Base-by-base conservation (phyloP, 345 rosid species). In the Corchorus capsularis region DNA sequence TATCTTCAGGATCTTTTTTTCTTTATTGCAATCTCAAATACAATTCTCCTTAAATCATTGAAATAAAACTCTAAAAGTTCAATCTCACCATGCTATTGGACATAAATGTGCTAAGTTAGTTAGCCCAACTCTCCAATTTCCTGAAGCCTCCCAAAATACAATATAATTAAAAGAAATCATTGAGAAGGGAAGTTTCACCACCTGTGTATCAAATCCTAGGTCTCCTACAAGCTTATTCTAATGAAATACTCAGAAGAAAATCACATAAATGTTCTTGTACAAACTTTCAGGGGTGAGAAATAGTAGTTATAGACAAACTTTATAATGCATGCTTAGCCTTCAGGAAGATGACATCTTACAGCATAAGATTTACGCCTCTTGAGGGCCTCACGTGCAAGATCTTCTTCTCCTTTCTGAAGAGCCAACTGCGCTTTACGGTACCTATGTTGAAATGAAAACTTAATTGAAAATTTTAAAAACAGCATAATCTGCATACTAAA, bases 341-440 rank as follows among this genome's bases (percentile, higher is more conserved):
- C 32, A 34, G 9, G 6, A 60, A 17, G 55, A 60, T 27, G n/a
- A 16, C 46, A 50, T 52, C 94, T 87, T 84, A 92, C 97, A 37
- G 91, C 85, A 87, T 74, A 86, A 59, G 94, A 85, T 81, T 92
- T 92, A 22, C 97, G 92, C 77, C 97, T 86, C 84, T 92, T 92
- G 39, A 92, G 91, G 54, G 94, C 94, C 83, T 90, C 97, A 57
- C 97, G 93, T 73, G 97, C 97, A 69, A 92, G 94, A 86, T 88
- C 94, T 83, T 92, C 97, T 53, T 92, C 91, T 63, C 97, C 97
- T 81, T 85, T 92, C 56, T 86, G 84, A 72, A 92, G 94, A 79
- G 97, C 94, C 63, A 92, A 82, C 62, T 92, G 94, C 74, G 94
- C 97, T 79, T 84, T 90, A 5, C 90, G 91, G 68, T 92, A 92